phyloP scores from a whole-genome alignment of 2,329 filamentous ascomycete genomes.

The Penicillium sp. region DNA sequence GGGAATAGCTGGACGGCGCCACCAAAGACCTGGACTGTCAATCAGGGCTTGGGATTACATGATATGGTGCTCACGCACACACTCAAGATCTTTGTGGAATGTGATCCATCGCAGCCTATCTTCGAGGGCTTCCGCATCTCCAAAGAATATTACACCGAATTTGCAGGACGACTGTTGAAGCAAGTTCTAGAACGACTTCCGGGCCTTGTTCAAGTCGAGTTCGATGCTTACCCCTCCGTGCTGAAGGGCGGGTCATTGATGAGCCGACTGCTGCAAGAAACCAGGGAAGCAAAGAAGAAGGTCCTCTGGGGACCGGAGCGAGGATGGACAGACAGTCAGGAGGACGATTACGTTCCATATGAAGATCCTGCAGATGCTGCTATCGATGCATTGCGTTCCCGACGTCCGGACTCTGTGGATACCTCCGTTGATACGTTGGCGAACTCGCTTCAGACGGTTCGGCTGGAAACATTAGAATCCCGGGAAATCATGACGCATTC shows the following conservation, averaged over 20 bases:
- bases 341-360: conserved; percentile 10
- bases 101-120: conserved; percentile 53
- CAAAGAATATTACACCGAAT: conserved; percentile 58
- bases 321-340: conserved; percentile 37
- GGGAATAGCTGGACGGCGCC: conserved; percentile 60
- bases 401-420: conserved; percentile 1
- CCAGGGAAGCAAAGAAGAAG: conserved; percentile 32
- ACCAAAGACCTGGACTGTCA: conserved; percentile 55
- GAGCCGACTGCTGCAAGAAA: conserved; percentile 44
- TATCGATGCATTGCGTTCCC: conserved; percentile 14
- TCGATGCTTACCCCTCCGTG: conserved; percentile 58
- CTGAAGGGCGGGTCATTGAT: conserved; percentile 52
- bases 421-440: conserved; percentile 9
- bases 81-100: conserved; percentile 58
- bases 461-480: conserved; percentile 10
- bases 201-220: conserved; percentile 50
- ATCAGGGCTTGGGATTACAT: conserved; percentile 48
- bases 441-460: conserved; percentile 15
- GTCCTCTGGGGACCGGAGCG: conserved; percentile 42
- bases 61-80: conserved; percentile 49
- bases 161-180: conserved; percentile 51
- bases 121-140: conserved; percentile 59
- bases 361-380: conserved; percentile 11
- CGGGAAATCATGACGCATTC: neutral
- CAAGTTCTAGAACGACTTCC: conserved; percentile 52